Base-by-base conservation (phyloP, 371 early-diverging fungal species). In the Blakeslea trispora region DNA sequence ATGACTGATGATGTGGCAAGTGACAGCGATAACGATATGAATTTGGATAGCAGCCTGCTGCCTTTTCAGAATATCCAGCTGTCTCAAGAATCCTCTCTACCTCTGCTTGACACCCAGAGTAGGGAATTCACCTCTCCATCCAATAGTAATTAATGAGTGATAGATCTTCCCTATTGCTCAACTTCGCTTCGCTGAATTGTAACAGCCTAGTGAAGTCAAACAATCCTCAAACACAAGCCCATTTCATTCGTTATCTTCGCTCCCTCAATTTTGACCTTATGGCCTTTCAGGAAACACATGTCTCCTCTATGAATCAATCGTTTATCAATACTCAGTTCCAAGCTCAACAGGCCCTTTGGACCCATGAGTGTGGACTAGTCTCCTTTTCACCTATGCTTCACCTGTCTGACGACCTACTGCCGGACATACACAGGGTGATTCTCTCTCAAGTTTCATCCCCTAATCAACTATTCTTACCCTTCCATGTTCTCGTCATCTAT, bases 201-300 rank as follows among this genome's bases (percentile, higher is more conserved):
- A 17, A 21, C 5, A 40, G 39, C n/a, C 40, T 50, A 10, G n/a
- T 42, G 43, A 52, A 41, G 23, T 10, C 41, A 28, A 13, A 17
- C 31, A 21, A 52, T 24, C 31, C 43, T 17, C 1, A 41, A 6
- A 24, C 2, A 10, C 41, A 28, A 23, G 13, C 19, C 5, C 23
- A 14, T 9, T 52, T 52, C 42, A 41, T 42, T n/a, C 11, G 43
- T 9, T 52, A 40, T 34, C 53, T 52, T 7, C 42, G 53, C 10
- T 28, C 42, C 5, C 41, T 41, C 5, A 41, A 17, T 0, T 32
- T 43, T 2, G 43, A 53, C 28, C 19, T 53, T 15, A 18, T 53
- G 5, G 18, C 44, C 5, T 8, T 53, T 13, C 53, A 53, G 28
- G 53, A 53, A 53, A 43, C 53, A n/a, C 43, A 42, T 23, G 44